Conservation (phyloP, 768 basidiomycete species). For the Tubosaeta sp. region DNA sequence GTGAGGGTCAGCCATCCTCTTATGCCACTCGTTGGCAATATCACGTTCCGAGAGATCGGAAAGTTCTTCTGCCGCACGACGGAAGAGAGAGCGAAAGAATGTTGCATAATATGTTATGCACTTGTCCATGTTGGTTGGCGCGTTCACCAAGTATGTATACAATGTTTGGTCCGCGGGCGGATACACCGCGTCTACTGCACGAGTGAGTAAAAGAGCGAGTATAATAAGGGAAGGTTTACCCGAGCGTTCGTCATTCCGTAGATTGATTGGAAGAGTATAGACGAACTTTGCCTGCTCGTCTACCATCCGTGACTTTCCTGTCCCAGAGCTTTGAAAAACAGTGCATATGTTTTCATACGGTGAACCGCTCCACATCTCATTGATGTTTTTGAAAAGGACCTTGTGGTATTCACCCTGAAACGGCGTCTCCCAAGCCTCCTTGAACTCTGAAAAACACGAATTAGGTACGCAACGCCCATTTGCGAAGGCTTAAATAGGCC, state of each 20-base stretch:
- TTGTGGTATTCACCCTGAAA: not conserved
- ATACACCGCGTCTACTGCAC: not conserved
- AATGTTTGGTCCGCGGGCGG: not conserved
- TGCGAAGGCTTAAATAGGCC: not conserved
- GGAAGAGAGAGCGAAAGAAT: not conserved
- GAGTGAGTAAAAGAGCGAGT: not conserved
- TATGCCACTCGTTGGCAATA: not conserved
- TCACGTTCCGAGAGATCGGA: not conserved
- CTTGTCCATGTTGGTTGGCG: not conserved
- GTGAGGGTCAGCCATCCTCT: not conserved
- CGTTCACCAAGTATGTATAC: not conserved
- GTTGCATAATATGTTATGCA: not conserved
- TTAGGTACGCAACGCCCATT: not conserved
- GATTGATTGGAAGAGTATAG: slow-evolving; percentile 3
- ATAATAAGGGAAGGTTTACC: not conserved
- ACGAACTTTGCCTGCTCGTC: slow-evolving; percentile 6
- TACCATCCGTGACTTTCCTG: slow-evolving; percentile 7
- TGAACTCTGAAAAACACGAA: not conserved
- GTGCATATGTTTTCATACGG: not conserved
- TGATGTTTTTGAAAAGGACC: not conserved
- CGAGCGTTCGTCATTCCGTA: not conserved
- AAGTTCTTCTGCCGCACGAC: not conserved
- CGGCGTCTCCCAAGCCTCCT: not conserved
- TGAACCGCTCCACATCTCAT: not conserved
- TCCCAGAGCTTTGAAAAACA: slow-evolving; percentile 1